Base-by-base conservation (phyloP, 768 basidiomycete species). In the Pulveroboletus sp. region DNA sequence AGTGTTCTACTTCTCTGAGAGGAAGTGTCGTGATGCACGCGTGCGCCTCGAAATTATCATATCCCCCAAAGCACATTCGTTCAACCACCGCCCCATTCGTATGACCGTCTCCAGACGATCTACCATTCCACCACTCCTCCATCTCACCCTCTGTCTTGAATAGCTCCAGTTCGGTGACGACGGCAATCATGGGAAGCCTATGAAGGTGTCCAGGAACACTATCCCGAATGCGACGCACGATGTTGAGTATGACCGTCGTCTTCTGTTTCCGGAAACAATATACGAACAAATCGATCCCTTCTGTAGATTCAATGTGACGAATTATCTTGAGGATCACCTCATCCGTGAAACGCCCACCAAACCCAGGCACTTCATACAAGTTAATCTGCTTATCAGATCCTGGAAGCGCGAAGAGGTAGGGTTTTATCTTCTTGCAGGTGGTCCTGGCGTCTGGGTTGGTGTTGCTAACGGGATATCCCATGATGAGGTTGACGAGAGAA, bases 1-100 rank as follows among this genome's bases (percentile, higher is more conserved):
- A 19, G 4, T 55, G 50, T 36, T 50, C 62, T 11, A 47, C 53
- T 0, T 62, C 55, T 29, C 7, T 53, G 12, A 23, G 35, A 6
- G 57, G 51, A 10, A 66, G 38, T 5, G 71, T 69, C 6, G 72
- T 75, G 40, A 75, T 56, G 43, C 75, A 76, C 5, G 67, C 73
- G 16, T 71, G 64, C 8, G 61, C 72, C 7, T 62, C 42, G 2
- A 74, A 72, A 9, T 10, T 21, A 34, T 31, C 56, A 69, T 67
- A 2, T 40, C 40, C 31, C 52, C 13, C 51, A 29, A 52, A 51
- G 24, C 57, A 53, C 42, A 36, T 47, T 2, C 14, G 34, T 29
- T 62, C 61, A 13, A 75, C 69, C 4, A 6, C 32, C n/a, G 36
- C 33, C 43, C 68, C 59, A 35, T 76, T 76, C 17, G 52, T 53